Base-by-base conservation (phyloP, 164 flowering plant genomes). In the Hamamelis virginiana region DNA sequence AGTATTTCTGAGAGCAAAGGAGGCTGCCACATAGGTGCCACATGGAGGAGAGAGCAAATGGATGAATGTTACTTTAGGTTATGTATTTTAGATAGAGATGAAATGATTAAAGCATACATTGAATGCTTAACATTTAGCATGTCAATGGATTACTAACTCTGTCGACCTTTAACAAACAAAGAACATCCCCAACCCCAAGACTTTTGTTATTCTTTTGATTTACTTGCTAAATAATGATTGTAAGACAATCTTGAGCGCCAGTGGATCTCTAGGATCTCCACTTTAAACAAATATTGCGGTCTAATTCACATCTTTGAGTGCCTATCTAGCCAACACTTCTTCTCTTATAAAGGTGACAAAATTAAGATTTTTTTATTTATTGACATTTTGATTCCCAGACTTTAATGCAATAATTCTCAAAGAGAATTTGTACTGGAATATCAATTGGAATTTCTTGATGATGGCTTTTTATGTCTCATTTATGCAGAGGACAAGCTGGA, bases 401-500 rank as follows among this genome's bases (percentile, higher is more conserved):
- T 33, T 33, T 43, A 3, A 12, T 21, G 15, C 16, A 33, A 46
- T 46, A 5, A 16, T 15, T 47, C 6, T 48, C 9, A 13, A 5
- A 15, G 25, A 47, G 9, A 33, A 41, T 19, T 61, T 56, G 25
- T 13, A 10, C 51, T 33, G 23, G 22, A 48, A 28, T 18, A 5
- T n/a, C n/a, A 19, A 14, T 23, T 57, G 58, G 44, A 10, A 22
- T 61, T 57, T 14, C 15, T 55, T 73, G 3, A 48, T 61, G 12
- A 47, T 67, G 48, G 14, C 22, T 1, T 61, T 22, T 33, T 27
- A 9, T 38, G 8, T 41, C 57, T 74, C 48, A 44, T 4, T 48
- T 69, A 21, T 76, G 82, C 89, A 94, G 98, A 83, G 59, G 71
- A 82, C 64, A 78, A 86, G 97, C 81, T 95, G 98, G 97, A 95